Evolutionary conservation across 2,329 filamentous ascomycete species (phyloP), one percentile per base, ranked within the genome.

Genomic region (Rutstroemia sp.): DNA sequence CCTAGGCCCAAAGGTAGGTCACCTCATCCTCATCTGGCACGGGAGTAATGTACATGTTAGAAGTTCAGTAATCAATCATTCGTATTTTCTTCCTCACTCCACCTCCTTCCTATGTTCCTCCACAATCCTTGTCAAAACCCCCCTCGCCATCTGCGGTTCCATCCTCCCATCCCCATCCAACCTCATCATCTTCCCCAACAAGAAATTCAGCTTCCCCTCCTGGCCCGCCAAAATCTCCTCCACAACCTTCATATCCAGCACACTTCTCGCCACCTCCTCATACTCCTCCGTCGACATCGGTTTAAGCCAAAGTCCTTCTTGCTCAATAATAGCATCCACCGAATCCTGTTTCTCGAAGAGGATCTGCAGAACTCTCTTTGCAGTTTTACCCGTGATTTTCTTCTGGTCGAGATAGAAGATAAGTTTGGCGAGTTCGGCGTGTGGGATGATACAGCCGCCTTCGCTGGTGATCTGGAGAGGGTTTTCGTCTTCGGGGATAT

Each of bases 181-280:
- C 46, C 80, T 74, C 71, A 87, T 83, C 80, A 88, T 86, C 69
- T 86, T 80, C 10, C 85, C 85, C 14, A 88, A 78, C 63, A 88
- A 79, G 74, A 80, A 88, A 64, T 82, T 83, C 6, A 86, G 69
- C 69, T 88, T 88, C n/a, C 82, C 81, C 30, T 74, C 72, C 61
- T 86, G 81, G 0, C 79, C 78, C 65, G 81, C 83, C 44, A 77
- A 73, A 50, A 87, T 83, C 52, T 83, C 78, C 54, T 75, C 72
- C 2, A 84, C 82, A 72, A 84, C 79, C 39, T 79, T 73, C 54
- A 12, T 12, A 49, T 56, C 45, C 1, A 75, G 74, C 58, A 84
- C 82, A 57, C 87, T 69, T 48, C 75, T 70, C 0, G 83, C 84
- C 51, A 87, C 67, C 0, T 69, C 68, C 2, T 76, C 61, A 64